Evolutionary conservation across 2,329 filamentous ascomycete species (phyloP), one percentile per base, ranked within the genome.

Genomic region (Epichloe glyceriae): DNA sequence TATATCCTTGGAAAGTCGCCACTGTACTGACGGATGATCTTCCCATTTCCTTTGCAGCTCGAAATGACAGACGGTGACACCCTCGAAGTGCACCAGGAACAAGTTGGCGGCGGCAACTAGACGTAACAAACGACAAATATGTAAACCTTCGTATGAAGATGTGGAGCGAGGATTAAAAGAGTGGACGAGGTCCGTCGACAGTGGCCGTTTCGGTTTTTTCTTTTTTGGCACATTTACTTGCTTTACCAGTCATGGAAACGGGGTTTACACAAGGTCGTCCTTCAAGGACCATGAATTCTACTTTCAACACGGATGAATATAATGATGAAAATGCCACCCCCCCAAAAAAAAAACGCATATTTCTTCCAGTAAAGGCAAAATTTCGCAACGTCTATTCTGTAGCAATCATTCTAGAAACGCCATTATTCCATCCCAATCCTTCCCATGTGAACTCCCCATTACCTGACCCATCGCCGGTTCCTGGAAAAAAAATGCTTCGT

Each of bases 41-140:
- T 7, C 20, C 14, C 8, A 19, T 34, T 46, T 26, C 17, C 42
- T 40, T 19, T 15, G 46, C 26, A 97, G 93, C 84, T 97, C 50
- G 93, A 97, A 55, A 98, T 98, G 93, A 75, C 82, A 57, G 93
- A 98, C 60, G 91, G 93, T 37, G 93, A 98, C 63, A 94, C 88
- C 1, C 82, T 98, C 26, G 93, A 98, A 65, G 93, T 98, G 26
- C 91, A 97, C 67, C 93, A 97, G 68, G 93, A 98, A 68, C 93
- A 98, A 72, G 93, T 97, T 55, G 93, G 93, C 54, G 91, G 90
- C 54, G 70, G 62, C 56, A 69, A 41, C 35, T 53, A 48, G 37
- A 45, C 45, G 49, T 33, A 42, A 7, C 38, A 19, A 26, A 20
- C 6, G 15, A 11, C 15, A 2, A 12, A 46, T 35, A 42, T 19